Base-by-base conservation (phyloP, 164 flowering plant genomes). In the Litsea cubeba region DNA sequence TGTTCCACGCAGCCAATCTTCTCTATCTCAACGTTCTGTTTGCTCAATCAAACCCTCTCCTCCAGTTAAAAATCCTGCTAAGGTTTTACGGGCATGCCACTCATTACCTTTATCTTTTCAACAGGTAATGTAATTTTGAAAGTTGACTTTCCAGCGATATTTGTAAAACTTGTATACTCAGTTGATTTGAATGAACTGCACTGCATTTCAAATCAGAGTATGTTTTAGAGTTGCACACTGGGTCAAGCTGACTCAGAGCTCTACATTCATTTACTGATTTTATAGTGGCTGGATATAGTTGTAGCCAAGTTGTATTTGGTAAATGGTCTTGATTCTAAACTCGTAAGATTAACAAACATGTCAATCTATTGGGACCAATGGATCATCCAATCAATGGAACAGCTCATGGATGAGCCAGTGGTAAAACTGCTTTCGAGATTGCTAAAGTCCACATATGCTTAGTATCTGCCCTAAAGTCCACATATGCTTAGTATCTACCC, bases 71-170 rank as follows among this genome's bases (percentile, higher is more conserved):
- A 73, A 78, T 51, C 70, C 83, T 50, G 83, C 62, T 28, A 85
- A 80, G 79, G 79, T 87, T 62, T 46, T 88, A 17, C 87, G 87
- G 54, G 82, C 88, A 25, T 90, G 94, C 78, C 93, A 92, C 76
- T 95, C 98, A 12, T 95, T 92, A 78, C 97, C 97, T 14, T 83
- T 88, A 81, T 88, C 92, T 75, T 83, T 85, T 85, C 76, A 79
- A 79, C 91, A 90, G 97, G 97, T 91, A 86, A 74, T 54, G n/a
- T 3, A 54, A 54, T 20, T 11, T 18, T 54, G 5, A 54, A 54
- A 54, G 17, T 54, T 3, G 4, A 15, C 60, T 54, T 54, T 54
- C n/a, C 20, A 54, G 60, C 60, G 2, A 5, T 20, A 54, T 54
- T 54, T 54, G 20, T 54, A 54, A 54, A 54, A 54, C 60, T 54